Base-by-base conservation (phyloP, 495 filamentous ascomycete species). In the Penicillium macrosclerotiorum region DNA sequence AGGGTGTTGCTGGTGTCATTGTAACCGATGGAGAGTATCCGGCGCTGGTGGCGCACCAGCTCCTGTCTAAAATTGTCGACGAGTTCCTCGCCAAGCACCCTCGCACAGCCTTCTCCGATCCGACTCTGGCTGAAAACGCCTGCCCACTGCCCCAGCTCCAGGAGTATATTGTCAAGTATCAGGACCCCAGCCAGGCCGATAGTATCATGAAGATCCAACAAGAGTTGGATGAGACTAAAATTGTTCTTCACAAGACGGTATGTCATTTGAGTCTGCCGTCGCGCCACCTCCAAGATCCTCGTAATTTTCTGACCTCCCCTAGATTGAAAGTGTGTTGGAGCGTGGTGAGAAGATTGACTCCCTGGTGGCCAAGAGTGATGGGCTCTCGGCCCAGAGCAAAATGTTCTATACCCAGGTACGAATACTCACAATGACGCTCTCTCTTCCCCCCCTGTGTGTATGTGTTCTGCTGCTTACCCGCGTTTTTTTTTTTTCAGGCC, bases 221-320 rank as follows among this genome's bases (percentile, higher is more conserved):
- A 71, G 91, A 98, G 71, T 76, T 98, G 49, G 90, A 96, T 54
- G 90, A 96, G 78, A 98, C 94, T 44, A 98, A 96, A 82, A 93
- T 96, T 61, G 84, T 95, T 33, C 78, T 98, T 46, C 90, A 96
- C 70, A 94, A 96, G 81, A 93, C 89, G n/a, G 69, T 72, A 63
- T 16, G 49, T 30, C 12, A 16, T 33, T 9, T 8, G 24, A 16
- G n/a, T 24, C n/a, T n/a, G n/a, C n/a, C n/a, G n/a, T n/a, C n/a
- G n/a, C n/a, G n/a, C n/a, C n/a, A n/a, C n/a, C n/a, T n/a, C n/a
- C n/a, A n/a, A n/a, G n/a, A n/a, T n/a, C n/a, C n/a, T n/a, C 9
- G 13, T 13, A 34, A 34, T 16, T 37, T 7, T 5, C n/a, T 3
- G 8, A 17, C 1, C 2, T 26, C 18, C 8, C 8, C 1, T 30